Evolutionary conservation across 1,139 yeast species (phyloP).

Genomic region (Lodderomyces jiufengensis): DNA sequence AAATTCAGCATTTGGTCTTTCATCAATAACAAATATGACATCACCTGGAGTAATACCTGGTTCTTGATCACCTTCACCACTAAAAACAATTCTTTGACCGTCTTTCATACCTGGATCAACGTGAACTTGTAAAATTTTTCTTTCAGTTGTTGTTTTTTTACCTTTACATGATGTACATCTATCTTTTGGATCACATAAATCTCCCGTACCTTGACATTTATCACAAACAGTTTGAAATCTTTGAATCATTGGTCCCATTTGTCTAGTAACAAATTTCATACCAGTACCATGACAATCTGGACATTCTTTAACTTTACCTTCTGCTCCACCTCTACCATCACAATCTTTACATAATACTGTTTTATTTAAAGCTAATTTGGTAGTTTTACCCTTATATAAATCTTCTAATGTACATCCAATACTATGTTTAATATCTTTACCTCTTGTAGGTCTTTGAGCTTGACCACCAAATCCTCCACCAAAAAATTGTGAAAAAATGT

Average conservation of each 20-base stretch:
- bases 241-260: constrained; percentile 99
- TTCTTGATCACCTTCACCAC: constrained; percentile 97
- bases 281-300: constrained; percentile 85
- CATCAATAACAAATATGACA: constrained; percentile 86
- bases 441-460: constrained; percentile 83
- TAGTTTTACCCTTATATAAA: constrained; percentile 88
- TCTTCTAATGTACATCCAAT: constrained; percentile 87
- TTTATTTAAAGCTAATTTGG: constrained; percentile 91
- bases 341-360: constrained; percentile 84
- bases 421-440: constrained; percentile 89
- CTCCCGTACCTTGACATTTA: constrained; percentile 90
- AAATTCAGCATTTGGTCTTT: constrained; percentile 77
- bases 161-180: constrained; percentile 87
- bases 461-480: constrained; percentile 69
- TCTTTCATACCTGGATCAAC: constrained; percentile 97
- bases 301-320: constrained; percentile 87
- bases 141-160: constrained; percentile 81
- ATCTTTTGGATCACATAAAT: constrained; percentile 81
- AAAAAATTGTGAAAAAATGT: constrained; percentile 90
- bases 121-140: constrained; percentile 91
- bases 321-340: constrained; percentile 96
- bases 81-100: constrained; percentile 87
- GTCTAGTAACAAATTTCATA: constrained; percentile 88
- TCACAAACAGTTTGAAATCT: constrained; percentile 96
- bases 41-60: constrained; percentile 97